Conservation (phyloP, 2,329 filamentous ascomycete genomes). For the Verticillium klebahnii region DNA sequence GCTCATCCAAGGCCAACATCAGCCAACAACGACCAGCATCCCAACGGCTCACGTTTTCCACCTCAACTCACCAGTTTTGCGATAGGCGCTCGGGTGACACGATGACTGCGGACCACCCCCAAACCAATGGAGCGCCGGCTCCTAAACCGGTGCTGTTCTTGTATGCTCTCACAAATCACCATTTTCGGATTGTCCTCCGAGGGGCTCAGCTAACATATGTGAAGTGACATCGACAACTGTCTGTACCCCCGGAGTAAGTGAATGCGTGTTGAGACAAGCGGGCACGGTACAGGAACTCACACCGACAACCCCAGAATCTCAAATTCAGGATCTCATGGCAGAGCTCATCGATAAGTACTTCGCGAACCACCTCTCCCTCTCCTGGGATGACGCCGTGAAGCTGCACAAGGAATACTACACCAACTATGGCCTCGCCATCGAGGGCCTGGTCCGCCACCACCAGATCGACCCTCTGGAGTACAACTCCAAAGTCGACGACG, state of each 20-base stretch:
- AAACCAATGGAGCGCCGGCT: constrained; percentile 26
- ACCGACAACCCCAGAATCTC: constrained; percentile 48
- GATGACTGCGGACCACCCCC: constrained; percentile 6
- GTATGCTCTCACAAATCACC: constrained; percentile 18
- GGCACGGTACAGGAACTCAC: constrained; percentile 3
- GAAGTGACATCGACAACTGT: constrained; percentile 97
- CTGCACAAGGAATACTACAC: constrained; percentile 92
- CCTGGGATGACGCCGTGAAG: constrained; percentile 71
- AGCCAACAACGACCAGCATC: not conserved
- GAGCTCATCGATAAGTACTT: constrained; percentile 68
- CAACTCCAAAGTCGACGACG: constrained; percentile 92
- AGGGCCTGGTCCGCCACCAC: constrained; percentile 89
- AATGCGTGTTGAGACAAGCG: not conserved
- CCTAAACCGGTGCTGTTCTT: constrained; percentile 39
- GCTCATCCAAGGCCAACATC: not conserved
- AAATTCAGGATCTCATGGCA: constrained; percentile 86
- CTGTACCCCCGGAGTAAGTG: constrained; percentile 79
- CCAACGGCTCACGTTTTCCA: not conserved
- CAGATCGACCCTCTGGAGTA: constrained; percentile 94
- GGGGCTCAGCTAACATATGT: not conserved
- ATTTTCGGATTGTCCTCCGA: not conserved
- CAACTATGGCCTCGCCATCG: constrained; percentile 94
- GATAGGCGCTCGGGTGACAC: not conserved
- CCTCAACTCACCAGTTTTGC: not conserved
- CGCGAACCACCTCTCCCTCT: constrained; percentile 66